A percentile compares a stretch with the other conserved stretches of the same genome.
phyloP scores from a whole-genome alignment of 176 grass and related monocot genomes.

The Aegilops tauschii region DNA sequence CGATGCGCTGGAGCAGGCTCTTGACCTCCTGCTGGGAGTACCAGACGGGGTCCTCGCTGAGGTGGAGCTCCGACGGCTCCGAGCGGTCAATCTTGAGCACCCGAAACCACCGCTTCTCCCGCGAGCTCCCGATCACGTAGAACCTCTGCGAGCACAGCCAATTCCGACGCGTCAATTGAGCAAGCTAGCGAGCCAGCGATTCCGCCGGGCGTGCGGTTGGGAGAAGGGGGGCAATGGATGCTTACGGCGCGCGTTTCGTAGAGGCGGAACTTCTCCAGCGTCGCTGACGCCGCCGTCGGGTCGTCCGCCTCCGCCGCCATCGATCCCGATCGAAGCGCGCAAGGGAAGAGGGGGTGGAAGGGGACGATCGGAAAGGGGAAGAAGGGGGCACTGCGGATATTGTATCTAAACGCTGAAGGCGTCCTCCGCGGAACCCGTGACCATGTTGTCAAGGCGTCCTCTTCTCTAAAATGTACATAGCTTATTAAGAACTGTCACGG shows the following conservation, averaged over 20 bases:
- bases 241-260: constrained; percentile 90
- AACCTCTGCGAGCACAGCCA: constrained; percentile 50
- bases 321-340: not conserved
- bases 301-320: constrained; percentile 55
- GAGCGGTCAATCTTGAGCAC: constrained; percentile 98
- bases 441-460: not conserved
- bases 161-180: not conserved
- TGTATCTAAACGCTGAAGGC: not conserved
- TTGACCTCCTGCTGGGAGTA: constrained; percentile 89
- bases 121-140: constrained; percentile 91
- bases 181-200: not conserved
- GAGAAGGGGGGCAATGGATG: not conserved
- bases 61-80: constrained; percentile 76
- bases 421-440: not conserved
- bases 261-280: constrained; percentile 91
- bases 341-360: not conserved
- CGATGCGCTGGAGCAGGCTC: constrained; percentile 81
- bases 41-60: constrained; percentile 92
- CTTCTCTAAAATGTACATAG: not conserved
- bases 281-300: constrained; percentile 33
- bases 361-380: constrained; percentile 1
- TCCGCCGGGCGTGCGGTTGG: not conserved
- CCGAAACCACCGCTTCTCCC: constrained; percentile 80
- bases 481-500: not conserved
- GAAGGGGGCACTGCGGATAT: not conserved